Evolutionary conservation across 2,329 filamentous ascomycete genomes (phyloP).

Genomic region (Xylaria sp.): DNA sequence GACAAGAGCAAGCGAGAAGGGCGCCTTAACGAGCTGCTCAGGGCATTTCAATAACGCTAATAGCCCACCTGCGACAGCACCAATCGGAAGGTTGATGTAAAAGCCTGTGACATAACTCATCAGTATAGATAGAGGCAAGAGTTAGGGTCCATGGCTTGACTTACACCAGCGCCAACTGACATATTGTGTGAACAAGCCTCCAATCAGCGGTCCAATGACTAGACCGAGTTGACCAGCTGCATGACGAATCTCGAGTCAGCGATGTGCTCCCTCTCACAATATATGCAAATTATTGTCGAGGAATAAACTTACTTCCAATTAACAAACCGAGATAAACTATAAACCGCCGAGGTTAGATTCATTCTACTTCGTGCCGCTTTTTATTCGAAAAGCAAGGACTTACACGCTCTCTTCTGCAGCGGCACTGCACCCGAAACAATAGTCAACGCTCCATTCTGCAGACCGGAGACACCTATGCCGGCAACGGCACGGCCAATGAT

Average conservation of each 20-base stretch:
- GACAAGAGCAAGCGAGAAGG: slow-evolving; percentile 40
- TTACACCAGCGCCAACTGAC: slow-evolving; percentile 40
- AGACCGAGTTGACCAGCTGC: slow-evolving; percentile 34
- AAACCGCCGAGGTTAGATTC: slow-evolving; percentile 6
- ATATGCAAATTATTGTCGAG: not conserved
- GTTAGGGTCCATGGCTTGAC: not conserved
- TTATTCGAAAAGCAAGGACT: slow-evolving; percentile 28
- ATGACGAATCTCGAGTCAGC: slow-evolving; percentile 14
- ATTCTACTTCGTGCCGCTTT: slow-evolving; percentile 1
- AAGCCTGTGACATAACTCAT: slow-evolving; percentile 27
- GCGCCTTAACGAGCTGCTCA: slow-evolving; percentile 50
- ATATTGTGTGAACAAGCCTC: slow-evolving; percentile 37
- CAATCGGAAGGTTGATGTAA: slow-evolving; percentile 60
- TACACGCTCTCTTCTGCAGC: slow-evolving; percentile 55
- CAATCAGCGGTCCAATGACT: slow-evolving; percentile 38
- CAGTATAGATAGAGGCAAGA: slow-evolving; percentile 46
- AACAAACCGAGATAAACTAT: slow-evolving; percentile 55
- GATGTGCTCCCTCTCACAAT: not conserved
- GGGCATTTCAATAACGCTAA: slow-evolving; percentile 51
- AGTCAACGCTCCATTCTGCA: slow-evolving; percentile 63
- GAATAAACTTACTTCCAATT: slow-evolving; percentile 56
- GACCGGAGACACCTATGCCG: slow-evolving; percentile 61
- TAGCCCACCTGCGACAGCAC: slow-evolving; percentile 49
- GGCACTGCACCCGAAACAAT: slow-evolving; percentile 57
- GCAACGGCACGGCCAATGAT: slow-evolving; percentile 66